A percentile compares a stretch with the other conserved stretches of the same genome.
phyloP scores from a whole-genome alignment of 768 basidiomycete species.

The Collybiopsis confluens region DNA sequence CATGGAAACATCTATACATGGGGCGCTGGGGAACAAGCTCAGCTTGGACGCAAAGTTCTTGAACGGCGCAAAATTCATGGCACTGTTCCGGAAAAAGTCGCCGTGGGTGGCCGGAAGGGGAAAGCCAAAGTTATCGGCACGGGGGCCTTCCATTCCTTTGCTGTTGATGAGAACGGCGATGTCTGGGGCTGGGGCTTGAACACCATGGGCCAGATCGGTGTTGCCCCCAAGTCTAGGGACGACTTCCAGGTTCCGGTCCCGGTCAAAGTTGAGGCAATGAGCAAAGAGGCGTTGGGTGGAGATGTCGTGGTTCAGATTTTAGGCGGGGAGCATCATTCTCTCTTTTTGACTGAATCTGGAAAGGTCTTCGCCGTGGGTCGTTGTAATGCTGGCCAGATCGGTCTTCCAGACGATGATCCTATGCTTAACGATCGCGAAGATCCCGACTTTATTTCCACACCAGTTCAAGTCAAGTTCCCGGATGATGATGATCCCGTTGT shows the following conservation, averaged over 20 bases:
- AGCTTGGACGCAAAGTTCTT: constrained; percentile 87
- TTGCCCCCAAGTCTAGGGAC: constrained; percentile 41
- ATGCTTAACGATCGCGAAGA: constrained; percentile 53
- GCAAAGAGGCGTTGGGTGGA: constrained; percentile 55
- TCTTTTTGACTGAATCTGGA: constrained; percentile 83
- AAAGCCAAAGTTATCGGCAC: constrained; percentile 66
- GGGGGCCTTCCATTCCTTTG: constrained; percentile 86
- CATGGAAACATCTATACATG: constrained; percentile 85
- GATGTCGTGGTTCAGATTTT: constrained; percentile 67
- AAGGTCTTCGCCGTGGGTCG: constrained; percentile 86
- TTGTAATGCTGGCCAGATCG: constrained; percentile 79
- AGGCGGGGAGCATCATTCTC: constrained; percentile 84
- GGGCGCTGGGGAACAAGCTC: constrained; percentile 88
- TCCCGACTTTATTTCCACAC: constrained; percentile 60
- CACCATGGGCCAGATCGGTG: constrained; percentile 80
- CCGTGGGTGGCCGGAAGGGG: constrained; percentile 62
- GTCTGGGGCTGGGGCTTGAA: constrained; percentile 98
- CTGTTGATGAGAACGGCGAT: constrained; percentile 75
- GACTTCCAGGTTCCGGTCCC: constrained; percentile 59
- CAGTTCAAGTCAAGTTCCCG: constrained; percentile 63
- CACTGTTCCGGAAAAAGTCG: constrained; percentile 82
- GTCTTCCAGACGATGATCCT: constrained; percentile 66
- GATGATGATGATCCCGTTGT: constrained; percentile 60
- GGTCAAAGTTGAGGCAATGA: constrained; percentile 57
- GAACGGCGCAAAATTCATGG: constrained; percentile 87